A percentile compares a stretch with the other conserved stretches of the same genome.
Conservation (phyloP, 331 rosid species). For the Quercus tomentella region DNA sequence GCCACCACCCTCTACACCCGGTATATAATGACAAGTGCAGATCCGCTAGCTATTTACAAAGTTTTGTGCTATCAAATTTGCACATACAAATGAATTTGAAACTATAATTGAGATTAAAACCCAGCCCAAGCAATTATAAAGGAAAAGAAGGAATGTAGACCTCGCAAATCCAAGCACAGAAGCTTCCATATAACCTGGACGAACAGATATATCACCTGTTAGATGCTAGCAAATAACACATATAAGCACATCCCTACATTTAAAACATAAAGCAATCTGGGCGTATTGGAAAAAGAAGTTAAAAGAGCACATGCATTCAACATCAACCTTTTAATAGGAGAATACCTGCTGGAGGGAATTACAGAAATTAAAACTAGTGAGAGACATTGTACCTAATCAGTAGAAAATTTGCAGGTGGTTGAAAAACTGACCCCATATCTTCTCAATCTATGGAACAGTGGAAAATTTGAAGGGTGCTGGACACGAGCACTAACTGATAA, state of each 20-base stretch:
- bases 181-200: slow-evolving; percentile 49
- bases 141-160: slow-evolving; percentile 20
- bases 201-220: neutral
- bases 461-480: slow-evolving; percentile 25
- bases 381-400: no score
- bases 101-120: slow-evolving; percentile 23
- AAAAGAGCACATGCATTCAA: neutral
- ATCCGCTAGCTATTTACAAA: slow-evolving; percentile 59
- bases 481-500: slow-evolving; percentile 13
- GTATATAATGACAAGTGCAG: slow-evolving; percentile 27
- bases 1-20: slow-evolving; percentile 33
- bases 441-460: slow-evolving; percentile 28
- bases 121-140: slow-evolving; percentile 23
- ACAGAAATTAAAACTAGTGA: neutral
- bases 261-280: neutral
- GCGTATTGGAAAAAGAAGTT: neutral
- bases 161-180: slow-evolving; percentile 37
- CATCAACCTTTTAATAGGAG: neutral
- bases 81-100: slow-evolving; percentile 39
- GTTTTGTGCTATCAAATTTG: slow-evolving; percentile 50
- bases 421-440: slow-evolving; percentile 36
- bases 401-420: neutral
- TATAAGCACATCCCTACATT: neutral
- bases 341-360: neutral
- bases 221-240: neutral